These are phyloP conservation scores for Fraxinus sp. DNA, from an alignment of 305 asterid genomes.

Conservation along the genomic window DNA sequence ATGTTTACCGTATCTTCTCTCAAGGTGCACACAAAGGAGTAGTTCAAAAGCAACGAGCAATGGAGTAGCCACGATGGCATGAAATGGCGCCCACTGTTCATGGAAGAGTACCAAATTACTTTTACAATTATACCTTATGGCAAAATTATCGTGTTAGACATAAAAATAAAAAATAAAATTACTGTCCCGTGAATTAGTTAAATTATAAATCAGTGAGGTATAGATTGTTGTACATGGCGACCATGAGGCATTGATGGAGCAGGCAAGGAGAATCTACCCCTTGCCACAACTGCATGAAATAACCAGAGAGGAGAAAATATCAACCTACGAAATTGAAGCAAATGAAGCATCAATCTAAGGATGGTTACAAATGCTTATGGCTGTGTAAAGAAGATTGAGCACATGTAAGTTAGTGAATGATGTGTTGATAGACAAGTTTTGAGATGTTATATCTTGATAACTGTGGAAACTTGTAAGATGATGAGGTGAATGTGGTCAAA, in stretches of 20 bases:
- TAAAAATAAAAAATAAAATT: neutral
- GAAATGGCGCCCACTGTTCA: conserved; percentile 96
- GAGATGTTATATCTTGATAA: neutral
- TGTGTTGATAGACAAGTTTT: neutral
- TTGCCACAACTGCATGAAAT: conserved; percentile 89
- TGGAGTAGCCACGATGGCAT: conserved; percentile 81
- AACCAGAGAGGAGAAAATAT: conserved; percentile 80
- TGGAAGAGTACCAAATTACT: conserved; percentile 24
- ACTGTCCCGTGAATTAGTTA: conserved; percentile 6
- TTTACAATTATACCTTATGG: conserved; percentile 23
- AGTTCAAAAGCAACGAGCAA: conserved; percentile 91
- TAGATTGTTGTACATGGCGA: conserved; percentile 64
- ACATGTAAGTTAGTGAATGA: neutral
- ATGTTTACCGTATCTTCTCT: conserved; percentile 53
- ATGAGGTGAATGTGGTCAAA: neutral
- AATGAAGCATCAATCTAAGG: conserved; percentile 5
- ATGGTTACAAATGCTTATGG: neutral
- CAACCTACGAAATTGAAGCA: conserved; percentile 50
- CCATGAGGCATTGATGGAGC: conserved; percentile 96
- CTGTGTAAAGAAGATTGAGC: conserved; percentile 8
- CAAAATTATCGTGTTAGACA: conserved; percentile 13
- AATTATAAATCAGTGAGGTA: neutral
- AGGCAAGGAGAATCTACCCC: conserved; percentile 98
- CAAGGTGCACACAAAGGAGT: conserved; percentile 82
- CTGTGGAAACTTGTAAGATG: neutral